A percentile compares a stretch with the other conserved stretches of the same genome.
Conservation (phyloP, 768 basidiomycete genomes). For the Termitomyces sp. region DNA sequence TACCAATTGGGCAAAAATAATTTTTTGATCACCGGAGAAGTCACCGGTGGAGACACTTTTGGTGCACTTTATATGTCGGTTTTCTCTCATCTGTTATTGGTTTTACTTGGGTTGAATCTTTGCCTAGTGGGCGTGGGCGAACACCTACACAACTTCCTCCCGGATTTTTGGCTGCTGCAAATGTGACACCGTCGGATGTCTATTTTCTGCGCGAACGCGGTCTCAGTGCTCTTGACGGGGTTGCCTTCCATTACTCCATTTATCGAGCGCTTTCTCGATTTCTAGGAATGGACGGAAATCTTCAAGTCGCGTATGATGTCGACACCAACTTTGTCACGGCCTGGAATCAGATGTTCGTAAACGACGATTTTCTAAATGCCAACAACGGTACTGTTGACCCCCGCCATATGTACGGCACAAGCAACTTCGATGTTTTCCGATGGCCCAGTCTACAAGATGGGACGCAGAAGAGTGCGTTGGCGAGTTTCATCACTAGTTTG, state of each 20-base stretch:
- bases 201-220: conserved; percentile 75
- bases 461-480: conserved; percentile 70
- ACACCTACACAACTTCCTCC: conserved; percentile 69
- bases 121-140: conserved; percentile 79
- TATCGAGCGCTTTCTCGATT: conserved; percentile 85
- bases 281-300: conserved; percentile 94
- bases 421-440: conserved; percentile 92
- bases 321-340: conserved; percentile 80
- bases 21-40: conserved; percentile 90
- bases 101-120: not conserved
- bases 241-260: conserved; percentile 93
- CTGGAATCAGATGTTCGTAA: conserved; percentile 90
- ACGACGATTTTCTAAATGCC: conserved; percentile 83
- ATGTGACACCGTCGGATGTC: conserved; percentile 53
- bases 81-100: conserved; percentile 20
- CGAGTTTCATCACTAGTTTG: conserved; percentile 72
- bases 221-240: conserved; percentile 64
- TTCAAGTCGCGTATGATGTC: conserved; percentile 86
- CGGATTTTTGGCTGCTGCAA: conserved; percentile 66
- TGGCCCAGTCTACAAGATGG: conserved; percentile 91
- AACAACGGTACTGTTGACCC: conserved; percentile 67
- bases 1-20: conserved; percentile 70
- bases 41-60: conserved; percentile 91
- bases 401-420: conserved; percentile 86
- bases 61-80: conserved; percentile 82